Conservation (phyloP, 2,329 filamentous ascomycete genomes). For the Pseudogymnoascus destructans region DNA sequence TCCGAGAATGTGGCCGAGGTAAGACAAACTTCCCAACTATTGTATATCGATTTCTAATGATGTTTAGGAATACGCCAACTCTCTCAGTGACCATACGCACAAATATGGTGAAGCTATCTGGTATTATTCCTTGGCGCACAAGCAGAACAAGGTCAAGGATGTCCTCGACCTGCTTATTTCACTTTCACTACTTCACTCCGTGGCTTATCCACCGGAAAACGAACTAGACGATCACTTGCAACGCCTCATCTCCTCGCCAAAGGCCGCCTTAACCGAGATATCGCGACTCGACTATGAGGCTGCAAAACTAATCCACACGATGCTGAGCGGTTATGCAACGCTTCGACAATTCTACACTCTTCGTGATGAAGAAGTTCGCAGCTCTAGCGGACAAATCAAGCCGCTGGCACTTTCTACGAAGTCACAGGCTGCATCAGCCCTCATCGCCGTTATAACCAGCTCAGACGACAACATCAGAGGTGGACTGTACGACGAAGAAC, state of each 20-base stretch:
- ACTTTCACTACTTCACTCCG: constrained; percentile 74
- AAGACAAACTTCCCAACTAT: constrained; percentile 25
- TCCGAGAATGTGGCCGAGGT: constrained; percentile 76
- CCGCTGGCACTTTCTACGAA: constrained; percentile 42
- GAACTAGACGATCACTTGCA: constrained; percentile 63
- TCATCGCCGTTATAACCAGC: constrained; percentile 74
- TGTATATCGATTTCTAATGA: constrained; percentile 19
- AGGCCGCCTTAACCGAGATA: constrained; percentile 55
- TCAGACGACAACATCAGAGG: constrained; percentile 85
- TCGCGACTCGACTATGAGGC: constrained; percentile 67
- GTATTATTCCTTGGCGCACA: constrained; percentile 81
- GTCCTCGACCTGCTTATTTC: constrained; percentile 79
- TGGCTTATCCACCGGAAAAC: constrained; percentile 56
- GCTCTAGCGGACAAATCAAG: constrained; percentile 28
- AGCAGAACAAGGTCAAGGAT: constrained; percentile 64
- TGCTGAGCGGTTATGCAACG: constrained; percentile 85
- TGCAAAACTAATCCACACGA: constrained; percentile 68
- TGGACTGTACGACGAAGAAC: constrained; percentile 69
- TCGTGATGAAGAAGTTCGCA: constrained; percentile 52
- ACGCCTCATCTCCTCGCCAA: constrained; percentile 57
- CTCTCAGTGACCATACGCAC: constrained; percentile 56
- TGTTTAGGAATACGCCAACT: constrained; percentile 67
- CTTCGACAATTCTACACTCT: constrained; percentile 81
- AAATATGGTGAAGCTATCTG: constrained; percentile 77
- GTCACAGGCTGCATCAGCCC: constrained; percentile 56